These are phyloP conservation scores for Escovopsis sp. DNA, from an alignment of 2,329 filamentous ascomycete species.

Conservation along the genomic window DNA sequence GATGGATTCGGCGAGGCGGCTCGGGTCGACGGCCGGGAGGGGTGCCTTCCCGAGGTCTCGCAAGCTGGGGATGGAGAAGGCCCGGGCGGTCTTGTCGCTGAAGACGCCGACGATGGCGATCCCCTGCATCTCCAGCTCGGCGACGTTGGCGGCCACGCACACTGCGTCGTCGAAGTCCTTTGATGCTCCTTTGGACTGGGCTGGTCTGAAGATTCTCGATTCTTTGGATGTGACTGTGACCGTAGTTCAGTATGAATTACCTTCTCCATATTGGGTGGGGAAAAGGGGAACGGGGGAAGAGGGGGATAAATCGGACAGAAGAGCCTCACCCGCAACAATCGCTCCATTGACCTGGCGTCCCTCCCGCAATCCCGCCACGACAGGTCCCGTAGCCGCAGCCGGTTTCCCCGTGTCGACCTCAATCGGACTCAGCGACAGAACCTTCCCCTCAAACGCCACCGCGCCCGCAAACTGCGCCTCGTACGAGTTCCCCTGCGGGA, in stretches of 20 bases:
- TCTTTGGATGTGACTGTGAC: constrained; percentile 48
- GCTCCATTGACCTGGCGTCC: constrained; percentile 66
- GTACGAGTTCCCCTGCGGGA: constrained; percentile 58
- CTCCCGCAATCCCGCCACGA: constrained; percentile 61
- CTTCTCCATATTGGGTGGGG: no score
- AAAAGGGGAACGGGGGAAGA: no score
- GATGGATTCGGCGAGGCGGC: constrained; percentile 51
- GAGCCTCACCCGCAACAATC: constrained; percentile 53
- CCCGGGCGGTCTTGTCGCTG: constrained; percentile 63
- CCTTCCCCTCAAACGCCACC: constrained; percentile 46
- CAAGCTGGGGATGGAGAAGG: constrained; percentile 73
- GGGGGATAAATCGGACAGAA: not conserved
- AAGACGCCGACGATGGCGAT: constrained; percentile 73
- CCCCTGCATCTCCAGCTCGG: constrained; percentile 58
- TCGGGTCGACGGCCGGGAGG: constrained; percentile 57
- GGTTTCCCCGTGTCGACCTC: constrained; percentile 60
- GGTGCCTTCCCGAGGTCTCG: constrained; percentile 63
- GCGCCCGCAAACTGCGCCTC: constrained; percentile 56
- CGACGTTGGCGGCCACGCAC: constrained; percentile 67
- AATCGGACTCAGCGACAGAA: constrained; percentile 69
- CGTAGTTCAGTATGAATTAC: no score
- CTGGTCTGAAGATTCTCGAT: constrained; percentile 76
- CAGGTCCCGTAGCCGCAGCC: constrained; percentile 58
- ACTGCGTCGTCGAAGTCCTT: constrained; percentile 74
- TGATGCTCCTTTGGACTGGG: constrained; percentile 74